Evolutionary conservation across 2,329 filamentous ascomycete genomes (phyloP), one percentile per base, ranked within the genome.

Genomic region (Amylocarpus encephaloides): DNA sequence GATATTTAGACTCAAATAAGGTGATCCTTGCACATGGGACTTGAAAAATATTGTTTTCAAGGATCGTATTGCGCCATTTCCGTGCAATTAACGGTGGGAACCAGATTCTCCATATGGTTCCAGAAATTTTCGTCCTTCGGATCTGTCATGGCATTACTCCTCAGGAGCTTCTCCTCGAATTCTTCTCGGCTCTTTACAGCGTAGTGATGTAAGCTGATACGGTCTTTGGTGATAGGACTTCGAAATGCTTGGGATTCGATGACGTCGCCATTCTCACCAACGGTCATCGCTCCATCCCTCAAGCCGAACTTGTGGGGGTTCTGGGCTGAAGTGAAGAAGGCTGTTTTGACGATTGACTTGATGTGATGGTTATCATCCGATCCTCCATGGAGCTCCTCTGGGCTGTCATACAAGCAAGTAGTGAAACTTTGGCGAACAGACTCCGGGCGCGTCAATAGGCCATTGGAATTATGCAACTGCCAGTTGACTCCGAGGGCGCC

Each of bases 181-280:
- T 68, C 60, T 49, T 64, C 60, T n/a, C 51, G 52, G 46, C 64
- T 67, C 58, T 66, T 66, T 29, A 64, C 53, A 9, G 61, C 60
- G 50, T 66, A 68, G 48, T 68, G 65, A 56, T 68, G 66, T 40
- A 68, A 40, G 1, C 53, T 59, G 40, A 68, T 54, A 15, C 62
- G 51, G 36, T 63, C 52, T 34, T 62, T 59, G 4, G 62, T 65
- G 32, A 66, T 62, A 13, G 65, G 64, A 30, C 49, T 51, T 6
- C 65, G 53, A 40, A 52, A 62, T 3, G 59, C 62, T 3, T 45
- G 50, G 6, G 50, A 50, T 5, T 47, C 48, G 2, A 62, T 52
- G 11, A 50, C 29, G 30, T 64, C 60, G 6, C 59, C 57, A 36
- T 62, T 30, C 50, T 66, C 64, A 29, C 62, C 61, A 7, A 67